Conservation (phyloP, 768 basidiomycete genomes). For the Russula foetens region DNA sequence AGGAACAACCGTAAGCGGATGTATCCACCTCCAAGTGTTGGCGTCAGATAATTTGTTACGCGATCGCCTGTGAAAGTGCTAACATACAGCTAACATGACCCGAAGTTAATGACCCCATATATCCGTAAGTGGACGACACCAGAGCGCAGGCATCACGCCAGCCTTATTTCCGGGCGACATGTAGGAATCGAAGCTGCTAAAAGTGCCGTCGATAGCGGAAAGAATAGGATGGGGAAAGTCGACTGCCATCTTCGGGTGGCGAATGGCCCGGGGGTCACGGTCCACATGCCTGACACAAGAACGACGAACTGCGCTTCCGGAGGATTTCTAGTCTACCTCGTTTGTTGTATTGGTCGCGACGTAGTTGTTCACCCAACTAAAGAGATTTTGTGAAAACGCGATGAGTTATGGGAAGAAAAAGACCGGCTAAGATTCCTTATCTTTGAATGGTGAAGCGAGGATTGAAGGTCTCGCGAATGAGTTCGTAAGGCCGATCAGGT, state of each 20-base stretch:
- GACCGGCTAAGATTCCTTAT: no score
- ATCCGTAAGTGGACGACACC: not conserved
- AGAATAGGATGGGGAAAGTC: conserved; percentile 40
- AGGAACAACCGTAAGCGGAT: conserved; percentile 57
- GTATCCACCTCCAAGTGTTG: conserved; percentile 36
- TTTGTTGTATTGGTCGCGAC: conserved; percentile 43
- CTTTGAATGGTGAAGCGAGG: no score
- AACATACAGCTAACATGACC: conserved; percentile 42
- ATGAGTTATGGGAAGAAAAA: no score
- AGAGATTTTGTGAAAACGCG: not conserved
- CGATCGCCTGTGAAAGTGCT: conserved; percentile 50
- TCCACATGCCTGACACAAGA: conserved; percentile 12
- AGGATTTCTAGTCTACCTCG: conserved; percentile 37
- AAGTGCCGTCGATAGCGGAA: conserved; percentile 41
- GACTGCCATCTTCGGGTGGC: conserved; percentile 28
- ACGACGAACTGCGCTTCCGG: conserved; percentile 26
- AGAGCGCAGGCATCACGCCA: conserved; percentile 41
- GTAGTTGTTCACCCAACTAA: conserved; percentile 54
- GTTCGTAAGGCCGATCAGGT: no score
- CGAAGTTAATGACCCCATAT: not conserved
- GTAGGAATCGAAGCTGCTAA: conserved; percentile 47
- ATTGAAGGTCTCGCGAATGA: no score
- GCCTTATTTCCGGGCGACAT: conserved; percentile 48
- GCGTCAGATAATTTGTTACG: conserved; percentile 4
- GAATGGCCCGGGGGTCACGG: no score